Evolutionary conservation across 2,329 filamentous ascomycete genomes (phyloP), one percentile per base, ranked within the genome.

Genomic region (Penicillium hesseltinei): DNA sequence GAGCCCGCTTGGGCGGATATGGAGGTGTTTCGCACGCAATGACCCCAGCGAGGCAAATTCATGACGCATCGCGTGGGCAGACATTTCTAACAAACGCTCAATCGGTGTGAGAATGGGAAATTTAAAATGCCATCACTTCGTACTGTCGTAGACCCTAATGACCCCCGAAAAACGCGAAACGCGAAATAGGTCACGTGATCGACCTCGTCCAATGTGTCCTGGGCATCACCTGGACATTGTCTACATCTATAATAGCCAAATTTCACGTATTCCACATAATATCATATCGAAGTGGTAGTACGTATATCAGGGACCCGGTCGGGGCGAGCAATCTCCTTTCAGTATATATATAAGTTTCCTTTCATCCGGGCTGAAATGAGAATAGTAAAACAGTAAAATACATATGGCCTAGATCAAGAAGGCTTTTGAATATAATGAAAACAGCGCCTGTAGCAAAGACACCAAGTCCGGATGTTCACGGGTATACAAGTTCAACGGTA

Each of bases 321-420:
- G 25, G 19, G 31, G 11, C 17, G 5, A 40, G 17, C 4, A 50
- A 40, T 8, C 8, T 13, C 29, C 39, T 35, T 53, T 23, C 29
- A 9, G 23, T 19, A 35, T 45, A 38, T 38, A n/a, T 38, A n/a
- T 40, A 35, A 44, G 47, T 38, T 54, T 36, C 33, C 44, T 44
- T 57, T 59, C 31, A 25, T 56, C 53, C 33, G 45, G 49, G 47
- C 44, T 52, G 38, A 46, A 55, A 58, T 54, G 46, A 61, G 63
- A 46, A 61, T 59, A 53, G 48, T 55, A 45, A 47, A 53, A 56
- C 52, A 61, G 44, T 65, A 66, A 54, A 65, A 59, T 64, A 65
- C 64, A 66, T 39, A 52, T 39, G 51, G 58, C 52, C 58, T 40
- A 40, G 43, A 55, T 48, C 44, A 57, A 42, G 42, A 52, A 51